Conservation (phyloP, 768 basidiomycete species). For the Mycena kentingensis region DNA sequence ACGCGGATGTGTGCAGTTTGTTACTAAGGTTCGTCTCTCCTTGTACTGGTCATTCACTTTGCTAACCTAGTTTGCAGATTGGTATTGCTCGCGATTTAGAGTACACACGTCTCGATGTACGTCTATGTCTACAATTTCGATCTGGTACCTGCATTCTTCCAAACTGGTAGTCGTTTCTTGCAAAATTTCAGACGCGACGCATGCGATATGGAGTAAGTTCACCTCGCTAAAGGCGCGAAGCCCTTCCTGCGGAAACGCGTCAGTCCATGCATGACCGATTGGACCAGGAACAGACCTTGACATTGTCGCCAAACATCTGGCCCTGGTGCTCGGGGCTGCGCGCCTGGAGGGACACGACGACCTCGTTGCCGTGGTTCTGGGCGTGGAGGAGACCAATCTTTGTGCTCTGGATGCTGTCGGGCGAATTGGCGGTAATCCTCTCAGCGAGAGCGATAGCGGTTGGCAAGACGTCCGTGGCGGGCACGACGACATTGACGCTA, state of each 20-base stretch:
- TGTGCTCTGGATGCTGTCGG: slow-evolving; percentile 76
- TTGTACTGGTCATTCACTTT: background rate
- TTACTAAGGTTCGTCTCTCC: background rate
- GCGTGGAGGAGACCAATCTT: slow-evolving; percentile 61
- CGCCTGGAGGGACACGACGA: slow-evolving; percentile 6
- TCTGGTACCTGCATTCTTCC: slow-evolving; percentile 18
- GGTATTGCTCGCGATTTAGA: background rate
- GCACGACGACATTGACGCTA: slow-evolving; percentile 77
- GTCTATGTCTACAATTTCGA: slow-evolving; percentile 12
- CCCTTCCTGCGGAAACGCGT: slow-evolving; percentile 9
- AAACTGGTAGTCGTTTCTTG: slow-evolving; percentile 18
- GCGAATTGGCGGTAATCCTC: slow-evolving; percentile 64
- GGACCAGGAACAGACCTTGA: slow-evolving; percentile 12
- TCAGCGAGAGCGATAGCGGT: slow-evolving; percentile 65
- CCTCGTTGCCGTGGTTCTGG: slow-evolving; percentile 8
- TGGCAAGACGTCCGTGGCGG: slow-evolving; percentile 52
- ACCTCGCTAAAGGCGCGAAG: slow-evolving; percentile 21
- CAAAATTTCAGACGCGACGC: background rate
- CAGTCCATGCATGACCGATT: background rate
- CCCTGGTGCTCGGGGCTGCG: slow-evolving; percentile 9
- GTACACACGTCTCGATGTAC: background rate
- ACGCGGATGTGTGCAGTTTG: background rate
- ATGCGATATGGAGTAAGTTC: too few species aligned
- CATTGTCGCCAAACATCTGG: slow-evolving; percentile 11
- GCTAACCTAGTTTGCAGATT: background rate